Evolutionary conservation across 1,284 basidiomycete species (phyloP), one percentile per base, ranked within the genome.

Genomic region (Moniliophthora roreri): DNA sequence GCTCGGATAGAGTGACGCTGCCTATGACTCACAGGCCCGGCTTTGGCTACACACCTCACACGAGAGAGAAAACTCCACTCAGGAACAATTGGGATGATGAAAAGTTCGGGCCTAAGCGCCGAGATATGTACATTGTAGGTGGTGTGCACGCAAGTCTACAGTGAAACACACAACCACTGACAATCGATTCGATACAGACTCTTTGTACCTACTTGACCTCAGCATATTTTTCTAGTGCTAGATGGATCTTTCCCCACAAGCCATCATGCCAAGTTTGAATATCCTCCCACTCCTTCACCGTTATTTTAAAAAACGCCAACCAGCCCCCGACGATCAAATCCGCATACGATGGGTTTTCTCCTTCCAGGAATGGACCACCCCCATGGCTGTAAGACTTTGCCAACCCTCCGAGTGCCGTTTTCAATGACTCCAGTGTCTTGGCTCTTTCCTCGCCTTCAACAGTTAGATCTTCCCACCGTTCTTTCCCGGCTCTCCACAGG

Each of bases 401-500:
- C 41, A 44, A 21, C 16, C 24, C 41, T 11, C 24, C 23, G 3
- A 44, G 41, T n/a, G 18, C 41, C 3, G 24, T 21, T 24, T 44
- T 44, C 3, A 21, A 44, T 44, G 20, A n/a, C n/a, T 44, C 41
- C 20, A 44, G 15, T 21, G 15, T 24, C 21, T 44, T 44, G 10
- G n/a, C 24, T 21, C 41, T 44, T 23, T 37, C 48, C 34, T 49
- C 48, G 9, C 48, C 48, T 18, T 37, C 32, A 15, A 38, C n/a
- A 18, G n/a, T 35, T 13, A 49, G 34, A 6, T 49, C 24, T 18
- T 49, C 48, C 48, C 48, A 49, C 28, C 35, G 13, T 34, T 37
- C 28, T 34, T 20, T 54, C 49, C 18, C 21, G 41, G 45, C 50
- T 49, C 15, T 57, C 58, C 10, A 50, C 58, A 18, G n/a, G 20